Percentiles rank a stretch among this genome's conserved stretches.
phyloP scores from a whole-genome alignment of 495 filamentous ascomycete species.

The Aspergillus saccharolyticus region DNA sequence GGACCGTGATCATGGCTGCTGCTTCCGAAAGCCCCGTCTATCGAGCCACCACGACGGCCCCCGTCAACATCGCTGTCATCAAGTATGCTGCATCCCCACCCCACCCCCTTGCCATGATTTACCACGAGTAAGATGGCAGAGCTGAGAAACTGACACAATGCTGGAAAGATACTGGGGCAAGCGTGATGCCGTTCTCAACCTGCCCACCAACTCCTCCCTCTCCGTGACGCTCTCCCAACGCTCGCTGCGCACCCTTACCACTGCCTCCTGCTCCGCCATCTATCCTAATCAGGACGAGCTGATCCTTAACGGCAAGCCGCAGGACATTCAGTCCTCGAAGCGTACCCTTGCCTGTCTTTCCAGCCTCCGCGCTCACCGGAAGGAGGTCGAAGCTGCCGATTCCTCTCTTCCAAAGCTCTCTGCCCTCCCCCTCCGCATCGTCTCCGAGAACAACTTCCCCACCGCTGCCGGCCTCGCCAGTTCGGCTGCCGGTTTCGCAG shows the following conservation, averaged over 20 bases:
- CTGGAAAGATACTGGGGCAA: slow-evolving; percentile 89
- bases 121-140: background rate
- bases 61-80: slow-evolving; percentile 98
- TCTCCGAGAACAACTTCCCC: slow-evolving; percentile 96
- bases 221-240: slow-evolving; percentile 91
- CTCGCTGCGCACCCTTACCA: slow-evolving; percentile 92
- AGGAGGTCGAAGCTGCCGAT: slow-evolving; percentile 65
- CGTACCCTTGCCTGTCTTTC: slow-evolving; percentile 88
- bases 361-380: slow-evolving; percentile 71
- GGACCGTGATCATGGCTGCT: slow-evolving; percentile 40
- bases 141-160: slow-evolving; percentile 19
- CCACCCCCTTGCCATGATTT: slow-evolving; percentile 1
- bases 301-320: slow-evolving; percentile 73
- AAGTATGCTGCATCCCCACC: slow-evolving; percentile 56
- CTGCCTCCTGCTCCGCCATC: slow-evolving; percentile 78
- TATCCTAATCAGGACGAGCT: slow-evolving; percentile 71
- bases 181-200: slow-evolving; percentile 83
- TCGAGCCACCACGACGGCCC: slow-evolving; percentile 90
- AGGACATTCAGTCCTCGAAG: slow-evolving; percentile 74
- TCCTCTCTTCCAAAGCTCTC: slow-evolving; percentile 72
- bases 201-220: slow-evolving; percentile 95
- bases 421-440: slow-evolving; percentile 67
- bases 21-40: slow-evolving; percentile 51
- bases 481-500: slow-evolving; percentile 91
- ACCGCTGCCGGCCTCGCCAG: slow-evolving; percentile 94